Evolutionary conservation across 495 filamentous ascomycete species (phyloP), one percentile per base, ranked within the genome.

Genomic region (Hypoxylon rickii): DNA sequence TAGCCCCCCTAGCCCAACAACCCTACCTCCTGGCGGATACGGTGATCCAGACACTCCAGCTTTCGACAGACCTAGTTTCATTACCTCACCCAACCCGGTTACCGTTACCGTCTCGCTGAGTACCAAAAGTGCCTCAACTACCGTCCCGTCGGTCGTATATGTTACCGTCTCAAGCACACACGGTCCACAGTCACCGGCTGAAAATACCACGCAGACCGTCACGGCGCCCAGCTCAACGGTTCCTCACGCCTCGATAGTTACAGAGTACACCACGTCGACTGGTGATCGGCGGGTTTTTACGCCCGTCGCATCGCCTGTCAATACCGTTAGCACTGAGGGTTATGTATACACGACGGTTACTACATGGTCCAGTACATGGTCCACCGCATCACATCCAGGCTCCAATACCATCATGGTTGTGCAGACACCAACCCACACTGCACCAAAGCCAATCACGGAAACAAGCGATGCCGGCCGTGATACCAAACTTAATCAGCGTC

Each of bases 21-120:
- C 17, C 11, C 13, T 53, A 31, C 59, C 59, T 41, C 24, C 59
- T 41, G 59, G 59, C 17, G 59, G 43, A 36, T 62, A 62, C 39
- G 52, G 58, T 13, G 32, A 49, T 24, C 52, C 29, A 2, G 36
- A 16, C 16, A 38, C 46, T 32, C 52, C 59, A 3, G 44, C 37
- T 20, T 19, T 44, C n/a, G 24, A 49, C 24, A 20, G 53, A 11
- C 53, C 47, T 44, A 53, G 3, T 11, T 1, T 48, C 31, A 34
- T 44, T 4, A 51, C 45, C 5, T 16, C 44, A 20, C n/a, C 26
- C 7, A 52, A 43, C 15, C 51, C 52, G 7, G 37, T 18, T 20
- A 62, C 52, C 0, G 48, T 48, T 17, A 57, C 48, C 37, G 38
- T 63, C 2, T 33, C 48, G 24, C 22, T 63, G 37, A 34, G 45